A percentile compares a stretch with the other conserved stretches of the same genome.
phyloP scores from a whole-genome alignment of 805 yeast genomes.

The Sporopachydermia lactativora region DNA sequence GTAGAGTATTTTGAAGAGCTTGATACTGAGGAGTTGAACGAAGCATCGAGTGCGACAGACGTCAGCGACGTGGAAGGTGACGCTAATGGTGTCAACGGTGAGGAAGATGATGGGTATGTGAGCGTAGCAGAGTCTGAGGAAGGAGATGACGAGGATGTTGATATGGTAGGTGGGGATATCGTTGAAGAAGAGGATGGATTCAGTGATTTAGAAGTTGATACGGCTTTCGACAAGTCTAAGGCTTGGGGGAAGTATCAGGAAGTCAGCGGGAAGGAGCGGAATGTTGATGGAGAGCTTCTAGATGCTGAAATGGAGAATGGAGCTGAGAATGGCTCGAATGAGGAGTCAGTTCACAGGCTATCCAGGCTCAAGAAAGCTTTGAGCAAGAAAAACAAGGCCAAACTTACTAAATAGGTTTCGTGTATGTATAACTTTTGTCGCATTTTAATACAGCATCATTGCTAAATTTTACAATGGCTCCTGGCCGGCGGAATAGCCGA shows the following conservation, averaged over 20 bases:
- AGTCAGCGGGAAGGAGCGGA: conserved; percentile 10
- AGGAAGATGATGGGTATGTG: conserved; percentile 31
- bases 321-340: background rate
- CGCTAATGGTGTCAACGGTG: conserved; percentile 24
- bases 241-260: conserved; percentile 13
- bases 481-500: too few species aligned
- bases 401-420: background rate
- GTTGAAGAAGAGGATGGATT: conserved; percentile 16
- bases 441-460: too few species aligned
- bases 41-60: too few species aligned
- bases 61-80: conserved; percentile 34
- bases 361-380: background rate
- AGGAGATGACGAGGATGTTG: conserved; percentile 22
- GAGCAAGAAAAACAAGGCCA: background rate
- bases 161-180: conserved; percentile 14
- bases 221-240: conserved; percentile 3
- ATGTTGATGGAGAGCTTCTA: conserved; percentile 10
- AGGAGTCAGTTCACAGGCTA: background rate
- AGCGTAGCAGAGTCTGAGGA: conserved; percentile 23
- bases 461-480: too few species aligned
- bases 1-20: conserved; percentile 24
- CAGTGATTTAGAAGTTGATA: conserved; percentile 15
- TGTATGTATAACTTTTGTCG: too few species aligned
- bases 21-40: too few species aligned
- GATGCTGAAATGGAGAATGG: conserved; percentile 6